Conservation (phyloP, 73 alveolate genomes). For the Uronychia setigera region DNA sequence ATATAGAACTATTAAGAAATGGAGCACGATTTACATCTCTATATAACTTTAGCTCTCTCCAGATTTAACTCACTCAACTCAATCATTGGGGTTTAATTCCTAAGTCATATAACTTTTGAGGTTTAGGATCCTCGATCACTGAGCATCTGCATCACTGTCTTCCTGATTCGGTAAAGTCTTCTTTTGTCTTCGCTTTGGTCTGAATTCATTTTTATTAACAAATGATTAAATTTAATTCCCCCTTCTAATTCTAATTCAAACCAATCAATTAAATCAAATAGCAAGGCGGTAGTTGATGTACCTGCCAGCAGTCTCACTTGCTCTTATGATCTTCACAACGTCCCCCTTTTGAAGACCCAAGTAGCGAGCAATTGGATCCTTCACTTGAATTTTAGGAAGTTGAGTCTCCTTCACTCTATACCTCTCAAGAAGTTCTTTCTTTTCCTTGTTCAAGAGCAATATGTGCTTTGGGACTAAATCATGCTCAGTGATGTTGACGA, state of each 20-base stretch:
- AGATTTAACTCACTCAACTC: no score
- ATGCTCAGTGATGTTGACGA: slow-evolving; percentile 94
- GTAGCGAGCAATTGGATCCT: slow-evolving; percentile 95
- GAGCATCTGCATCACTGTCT: slow-evolving; percentile 86
- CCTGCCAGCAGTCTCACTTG: slow-evolving; percentile 97
- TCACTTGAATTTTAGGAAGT: slow-evolving; percentile 91
- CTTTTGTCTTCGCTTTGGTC: slow-evolving; percentile 66
- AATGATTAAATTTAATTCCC: no score
- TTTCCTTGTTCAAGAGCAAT: slow-evolving; percentile 83
- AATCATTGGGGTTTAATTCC: no score
- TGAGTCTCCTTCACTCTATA: slow-evolving; percentile 94
- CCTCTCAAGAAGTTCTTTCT: slow-evolving; percentile 83
- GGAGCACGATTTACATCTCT: no score
- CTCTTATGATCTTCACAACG: slow-evolving; percentile 94
- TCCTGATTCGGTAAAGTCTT: slow-evolving; percentile 74
- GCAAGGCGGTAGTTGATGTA: slow-evolving; percentile 97
- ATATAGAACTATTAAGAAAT: no score
- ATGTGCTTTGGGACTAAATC: slow-evolving; percentile 96
- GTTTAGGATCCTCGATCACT: slow-evolving; percentile 88
- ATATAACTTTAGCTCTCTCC: no score
- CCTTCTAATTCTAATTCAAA: no score
- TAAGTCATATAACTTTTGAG: no score
- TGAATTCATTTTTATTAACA: no score
- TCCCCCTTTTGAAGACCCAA: slow-evolving; percentile 88
- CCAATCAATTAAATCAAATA: no score